Percentiles rank a stretch among this genome's conserved stretches.
These are phyloP conservation scores for Pachysandra terminalis DNA, from an alignment of 164 flowering plant genomes.

Conservation along the genomic window DNA sequence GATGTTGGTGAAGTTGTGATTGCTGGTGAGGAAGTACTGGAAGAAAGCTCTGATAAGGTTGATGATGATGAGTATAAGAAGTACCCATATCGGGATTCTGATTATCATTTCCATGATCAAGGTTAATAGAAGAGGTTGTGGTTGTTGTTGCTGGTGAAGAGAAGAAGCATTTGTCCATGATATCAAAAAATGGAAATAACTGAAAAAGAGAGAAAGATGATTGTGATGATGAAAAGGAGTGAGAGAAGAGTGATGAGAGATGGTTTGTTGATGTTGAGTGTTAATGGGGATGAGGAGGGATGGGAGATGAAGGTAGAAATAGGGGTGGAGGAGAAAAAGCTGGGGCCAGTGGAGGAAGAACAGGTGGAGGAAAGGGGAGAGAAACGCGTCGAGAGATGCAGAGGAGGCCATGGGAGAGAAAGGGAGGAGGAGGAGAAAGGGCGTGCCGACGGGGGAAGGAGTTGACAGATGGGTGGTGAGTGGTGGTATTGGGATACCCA, in stretches of 20 bases:
- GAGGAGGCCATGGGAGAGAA: constrained; percentile 3
- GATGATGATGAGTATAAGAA: neutral
- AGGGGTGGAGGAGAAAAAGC: neutral
- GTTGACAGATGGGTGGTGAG: constrained; percentile 15
- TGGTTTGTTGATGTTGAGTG: neutral
- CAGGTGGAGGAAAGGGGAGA: constrained; percentile 11
- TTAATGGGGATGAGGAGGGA: neutral
- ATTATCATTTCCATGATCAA: neutral
- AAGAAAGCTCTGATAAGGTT: constrained; percentile 1
- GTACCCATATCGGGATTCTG: constrained; percentile 1
- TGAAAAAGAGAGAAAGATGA: neutral
- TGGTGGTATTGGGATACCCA: constrained; percentile 21
- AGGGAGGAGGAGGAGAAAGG: neutral
- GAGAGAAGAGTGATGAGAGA: neutral
- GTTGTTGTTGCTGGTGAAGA: constrained; percentile 8
- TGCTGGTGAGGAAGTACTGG: neutral
- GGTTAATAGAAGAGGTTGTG: neutral
- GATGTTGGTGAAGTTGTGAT: neutral
- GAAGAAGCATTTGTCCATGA: neutral
- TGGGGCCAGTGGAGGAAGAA: neutral
- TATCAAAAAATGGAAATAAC: neutral
- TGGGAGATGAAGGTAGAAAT: constrained; percentile 2
- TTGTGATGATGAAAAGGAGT: too few species aligned
- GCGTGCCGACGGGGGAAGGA: constrained; percentile 1
- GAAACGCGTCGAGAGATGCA: constrained; percentile 15